phyloP scores from a whole-genome alignment of 768 basidiomycete species.

The Hypholoma fasciculare region DNA sequence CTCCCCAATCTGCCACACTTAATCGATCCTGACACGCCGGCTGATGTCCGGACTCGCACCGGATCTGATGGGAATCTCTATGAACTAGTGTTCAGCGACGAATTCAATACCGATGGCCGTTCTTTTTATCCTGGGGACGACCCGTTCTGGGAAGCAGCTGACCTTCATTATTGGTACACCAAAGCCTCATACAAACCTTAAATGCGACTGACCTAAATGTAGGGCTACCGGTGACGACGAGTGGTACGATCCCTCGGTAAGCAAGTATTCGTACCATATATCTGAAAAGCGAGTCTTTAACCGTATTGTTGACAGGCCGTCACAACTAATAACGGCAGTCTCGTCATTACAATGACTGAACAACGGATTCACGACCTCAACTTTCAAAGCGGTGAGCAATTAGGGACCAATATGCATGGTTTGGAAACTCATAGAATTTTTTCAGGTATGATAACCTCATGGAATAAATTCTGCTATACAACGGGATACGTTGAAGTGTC shows the following conservation, averaged over 20 bases:
- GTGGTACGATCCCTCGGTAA: conserved; percentile 78
- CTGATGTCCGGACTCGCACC: conserved; percentile 49
- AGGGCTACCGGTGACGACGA: conserved; percentile 76
- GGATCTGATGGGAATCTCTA: conserved; percentile 80
- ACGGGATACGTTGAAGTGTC: conserved; percentile 88
- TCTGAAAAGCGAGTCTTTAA: background rate
- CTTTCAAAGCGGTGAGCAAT: conserved; percentile 69
- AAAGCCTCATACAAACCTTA: background rate
- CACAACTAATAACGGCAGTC: conserved; percentile 74
- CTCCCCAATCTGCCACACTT: conserved; percentile 66
- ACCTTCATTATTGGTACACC: conserved; percentile 81
- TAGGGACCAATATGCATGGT: conserved; percentile 9
- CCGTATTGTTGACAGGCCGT: conserved; percentile 42
- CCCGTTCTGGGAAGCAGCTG: conserved; percentile 86
- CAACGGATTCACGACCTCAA: conserved; percentile 74
- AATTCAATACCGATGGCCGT: conserved; percentile 59
- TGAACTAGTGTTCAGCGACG: conserved; percentile 87
- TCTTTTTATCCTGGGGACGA: conserved; percentile 76
- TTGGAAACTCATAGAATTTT: conserved; percentile 18
- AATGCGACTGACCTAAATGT: conserved; percentile 8
- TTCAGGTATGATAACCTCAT: conserved; percentile 72
- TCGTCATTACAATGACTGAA: conserved; percentile 81
- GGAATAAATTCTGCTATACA: conserved; percentile 96
- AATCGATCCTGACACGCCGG: conserved; percentile 79
- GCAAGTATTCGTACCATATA: conserved; percentile 14